Percentiles rank a stretch among this genome's conserved stretches.
Conservation (phyloP, 83 land plant species). For the Thuja plicata region DNA sequence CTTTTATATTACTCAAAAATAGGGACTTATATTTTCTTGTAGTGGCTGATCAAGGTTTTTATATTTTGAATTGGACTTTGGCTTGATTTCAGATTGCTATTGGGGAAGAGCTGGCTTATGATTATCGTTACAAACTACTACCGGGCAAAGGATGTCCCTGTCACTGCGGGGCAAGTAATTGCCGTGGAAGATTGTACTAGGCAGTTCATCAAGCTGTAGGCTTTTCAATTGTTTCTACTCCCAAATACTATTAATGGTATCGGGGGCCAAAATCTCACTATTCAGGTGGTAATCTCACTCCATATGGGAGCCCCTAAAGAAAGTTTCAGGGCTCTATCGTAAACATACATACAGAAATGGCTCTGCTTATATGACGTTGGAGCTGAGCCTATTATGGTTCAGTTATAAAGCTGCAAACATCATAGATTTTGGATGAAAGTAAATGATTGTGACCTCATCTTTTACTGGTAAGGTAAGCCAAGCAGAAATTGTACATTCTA, state of each 20-base stretch:
- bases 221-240: not conserved
- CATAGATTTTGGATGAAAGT: conserved; percentile 1
- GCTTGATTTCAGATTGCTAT: conserved; percentile 60
- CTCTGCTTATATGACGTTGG: not conserved
- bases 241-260: not conserved
- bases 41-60: conserved; percentile 3
- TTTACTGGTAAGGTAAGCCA: not conserved
- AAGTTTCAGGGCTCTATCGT: not conserved
- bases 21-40: not conserved
- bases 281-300: not conserved
- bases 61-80: conserved; percentile 12
- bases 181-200: conserved; percentile 79
- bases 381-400: conserved; percentile 9
- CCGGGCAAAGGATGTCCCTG: conserved; percentile 88
- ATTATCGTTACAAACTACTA: conserved; percentile 66
- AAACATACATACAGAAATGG: not conserved
- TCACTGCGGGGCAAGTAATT: conserved; percentile 77
- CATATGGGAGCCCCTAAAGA: conserved; percentile 3
- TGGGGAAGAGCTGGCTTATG: conserved; percentile 94
- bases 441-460: not conserved
- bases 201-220: not conserved
- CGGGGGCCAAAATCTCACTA: not conserved
- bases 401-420: not conserved
- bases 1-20: not conserved
- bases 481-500: not conserved